phyloP scores from a whole-genome alignment of 768 basidiomycete species.

The Leccinellum luteum region DNA sequence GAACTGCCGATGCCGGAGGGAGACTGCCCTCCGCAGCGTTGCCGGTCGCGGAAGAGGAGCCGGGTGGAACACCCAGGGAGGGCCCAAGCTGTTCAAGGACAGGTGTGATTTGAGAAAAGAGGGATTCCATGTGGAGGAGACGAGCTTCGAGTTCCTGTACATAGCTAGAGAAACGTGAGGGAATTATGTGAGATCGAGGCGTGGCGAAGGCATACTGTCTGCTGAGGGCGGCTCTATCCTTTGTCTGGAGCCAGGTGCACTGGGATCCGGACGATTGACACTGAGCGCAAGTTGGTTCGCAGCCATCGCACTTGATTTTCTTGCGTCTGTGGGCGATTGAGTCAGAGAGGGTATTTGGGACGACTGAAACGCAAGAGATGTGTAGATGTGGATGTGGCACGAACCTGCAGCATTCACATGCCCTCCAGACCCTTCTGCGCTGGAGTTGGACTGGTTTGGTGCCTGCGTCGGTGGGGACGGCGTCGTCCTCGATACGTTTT shows the following conservation, averaged over 20 bases:
- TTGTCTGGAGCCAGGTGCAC: conserved; percentile 89
- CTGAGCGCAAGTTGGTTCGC: conserved; percentile 83
- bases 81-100: conserved; percentile 72
- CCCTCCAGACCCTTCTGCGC: conserved; percentile 79
- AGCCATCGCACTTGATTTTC: conserved; percentile 93
- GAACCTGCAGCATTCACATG: conserved; percentile 86
- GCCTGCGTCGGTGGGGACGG: conserved; percentile 49
- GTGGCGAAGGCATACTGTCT: conserved; percentile 63
- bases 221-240: conserved; percentile 86
- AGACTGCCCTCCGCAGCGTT: conserved; percentile 14
- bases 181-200: conserved; percentile 3
- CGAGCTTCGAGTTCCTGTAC: conserved; percentile 90
- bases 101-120: conserved; percentile 82
- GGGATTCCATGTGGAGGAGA: conserved; percentile 80
- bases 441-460: conserved; percentile 76
- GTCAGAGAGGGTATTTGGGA: conserved; percentile 16
- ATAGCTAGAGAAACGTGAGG: conserved; percentile 52
- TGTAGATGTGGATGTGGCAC: conserved; percentile 30
- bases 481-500: conserved; percentile 66
- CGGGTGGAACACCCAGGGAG: conserved; percentile 41
- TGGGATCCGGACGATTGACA: conserved; percentile 70
- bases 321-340: conserved; percentile 56
- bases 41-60: conserved; percentile 26
- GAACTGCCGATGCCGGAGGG: conserved; percentile 26
- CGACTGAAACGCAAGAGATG: conserved; percentile 7